Conservation (phyloP, 2,329 filamentous ascomycete genomes). For the Cylindrodendrum hubeiense region DNA sequence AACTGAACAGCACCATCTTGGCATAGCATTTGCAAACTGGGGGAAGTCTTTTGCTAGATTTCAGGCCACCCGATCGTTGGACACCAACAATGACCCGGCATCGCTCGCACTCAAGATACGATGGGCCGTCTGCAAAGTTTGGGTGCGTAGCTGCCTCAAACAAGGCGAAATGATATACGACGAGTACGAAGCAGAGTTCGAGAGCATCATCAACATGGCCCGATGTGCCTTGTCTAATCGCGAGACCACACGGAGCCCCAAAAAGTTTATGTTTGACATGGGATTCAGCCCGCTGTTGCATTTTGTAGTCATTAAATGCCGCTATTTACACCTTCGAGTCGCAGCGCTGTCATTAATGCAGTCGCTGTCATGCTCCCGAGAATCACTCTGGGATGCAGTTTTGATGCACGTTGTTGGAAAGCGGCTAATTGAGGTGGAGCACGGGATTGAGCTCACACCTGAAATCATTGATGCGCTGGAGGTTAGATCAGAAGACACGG, state of each 20-base stretch:
- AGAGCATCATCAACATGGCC: slow-evolving; percentile 46
- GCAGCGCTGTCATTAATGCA: slow-evolving; percentile 50
- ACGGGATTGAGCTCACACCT: slow-evolving; percentile 46
- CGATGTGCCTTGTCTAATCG: slow-evolving; percentile 23
- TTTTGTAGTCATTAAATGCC: slow-evolving; percentile 54
- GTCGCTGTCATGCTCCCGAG: slow-evolving; percentile 45
- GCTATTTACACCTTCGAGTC: slow-evolving; percentile 50
- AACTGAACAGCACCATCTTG: slow-evolving; percentile 38
- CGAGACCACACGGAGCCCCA: slow-evolving; percentile 19
- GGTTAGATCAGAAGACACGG: neutral
- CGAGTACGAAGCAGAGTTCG: slow-evolving; percentile 44
- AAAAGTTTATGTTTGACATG: slow-evolving; percentile 57
- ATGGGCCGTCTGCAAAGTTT: slow-evolving; percentile 49
- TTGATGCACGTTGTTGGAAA: slow-evolving; percentile 48
- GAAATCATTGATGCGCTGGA: slow-evolving; percentile 19
- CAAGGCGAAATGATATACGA: slow-evolving; percentile 52
- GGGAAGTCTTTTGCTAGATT: slow-evolving; percentile 41
- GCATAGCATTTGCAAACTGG: slow-evolving; percentile 46
- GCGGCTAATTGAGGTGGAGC: slow-evolving; percentile 54
- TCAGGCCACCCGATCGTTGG: slow-evolving; percentile 1
- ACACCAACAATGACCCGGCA: slow-evolving; percentile 9
- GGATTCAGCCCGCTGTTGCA: slow-evolving; percentile 54
- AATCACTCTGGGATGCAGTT: slow-evolving; percentile 53
- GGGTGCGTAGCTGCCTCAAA: slow-evolving; percentile 47
- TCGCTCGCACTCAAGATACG: slow-evolving; percentile 46